phyloP scores from a whole-genome alignment of 305 asterid genomes.

The Rubia peregrina region DNA sequence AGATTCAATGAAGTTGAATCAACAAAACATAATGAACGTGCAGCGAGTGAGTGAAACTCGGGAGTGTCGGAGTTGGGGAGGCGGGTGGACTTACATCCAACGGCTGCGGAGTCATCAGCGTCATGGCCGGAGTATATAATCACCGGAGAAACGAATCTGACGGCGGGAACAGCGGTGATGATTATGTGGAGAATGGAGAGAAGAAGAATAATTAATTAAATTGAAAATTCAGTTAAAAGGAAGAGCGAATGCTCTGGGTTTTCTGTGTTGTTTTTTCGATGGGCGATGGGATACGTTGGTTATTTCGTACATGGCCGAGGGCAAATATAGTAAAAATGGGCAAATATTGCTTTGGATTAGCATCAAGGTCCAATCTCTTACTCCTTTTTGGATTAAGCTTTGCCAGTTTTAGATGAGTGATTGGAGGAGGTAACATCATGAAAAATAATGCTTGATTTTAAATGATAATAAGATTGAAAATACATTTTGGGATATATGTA shows the following conservation, averaged over 20 bases:
- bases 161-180: slow-evolving; percentile 12
- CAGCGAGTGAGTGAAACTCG: slow-evolving; percentile 5
- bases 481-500: too few species aligned
- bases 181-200: not conserved
- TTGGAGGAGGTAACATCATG: not conserved
- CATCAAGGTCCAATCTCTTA: not conserved
- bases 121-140: slow-evolving; percentile 49
- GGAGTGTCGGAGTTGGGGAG: slow-evolving; percentile 14
- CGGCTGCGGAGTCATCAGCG: slow-evolving; percentile 83
- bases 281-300: slow-evolving; percentile 23
- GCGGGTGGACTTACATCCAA: slow-evolving; percentile 50
- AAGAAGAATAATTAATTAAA: not conserved
- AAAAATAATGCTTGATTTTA: not conserved
- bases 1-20: not conserved
- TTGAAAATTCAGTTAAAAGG: not conserved
- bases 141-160: slow-evolving; percentile 48
- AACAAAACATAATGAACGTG: not conserved
- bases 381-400: not conserved
- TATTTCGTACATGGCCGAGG: slow-evolving; percentile 18
- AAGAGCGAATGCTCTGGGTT: slow-evolving; percentile 33
- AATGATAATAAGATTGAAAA: too few species aligned
- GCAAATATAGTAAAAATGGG: not conserved
- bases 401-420: not conserved
- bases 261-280: slow-evolving; percentile 21
- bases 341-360: not conserved